These are phyloP conservation scores for Pezizomycotina sp. DNA, from an alignment of 2,329 filamentous ascomycete species.

Conservation along the genomic window DNA sequence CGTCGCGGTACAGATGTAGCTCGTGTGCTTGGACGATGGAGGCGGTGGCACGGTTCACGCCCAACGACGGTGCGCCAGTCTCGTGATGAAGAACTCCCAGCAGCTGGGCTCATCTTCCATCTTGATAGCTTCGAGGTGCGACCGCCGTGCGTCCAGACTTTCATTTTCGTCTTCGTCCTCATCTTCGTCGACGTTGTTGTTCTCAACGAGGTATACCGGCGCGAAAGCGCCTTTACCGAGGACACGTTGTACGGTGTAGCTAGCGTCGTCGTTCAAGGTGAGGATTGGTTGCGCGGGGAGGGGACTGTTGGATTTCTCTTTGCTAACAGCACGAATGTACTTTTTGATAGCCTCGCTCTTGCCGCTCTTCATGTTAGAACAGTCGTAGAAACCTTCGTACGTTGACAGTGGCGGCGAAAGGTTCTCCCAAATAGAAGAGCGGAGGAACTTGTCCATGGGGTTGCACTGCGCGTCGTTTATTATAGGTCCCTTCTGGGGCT, in stretches of 20 bases:
- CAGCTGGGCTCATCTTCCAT: slow-evolving; percentile 77
- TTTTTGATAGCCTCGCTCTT: slow-evolving; percentile 63
- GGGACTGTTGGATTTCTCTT: slow-evolving; percentile 33
- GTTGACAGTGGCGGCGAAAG: slow-evolving; percentile 55
- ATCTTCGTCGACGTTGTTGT: slow-evolving; percentile 38
- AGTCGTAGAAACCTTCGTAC: slow-evolving; percentile 67
- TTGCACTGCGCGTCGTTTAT: slow-evolving; percentile 77
- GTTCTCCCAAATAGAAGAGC: slow-evolving; percentile 56
- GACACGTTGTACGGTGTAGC: slow-evolving; percentile 67
- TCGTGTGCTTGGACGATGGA: slow-evolving; percentile 75
- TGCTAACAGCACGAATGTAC: slow-evolving; percentile 52
- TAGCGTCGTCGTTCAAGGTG: slow-evolving; percentile 26
- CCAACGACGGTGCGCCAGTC: slow-evolving; percentile 63
- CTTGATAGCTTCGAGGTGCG: slow-evolving; percentile 67
- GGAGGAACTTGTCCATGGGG: slow-evolving; percentile 62
- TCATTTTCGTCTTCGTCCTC: slow-evolving; percentile 26
- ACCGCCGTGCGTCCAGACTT: slow-evolving; percentile 35
- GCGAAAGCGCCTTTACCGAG: slow-evolving; percentile 88
- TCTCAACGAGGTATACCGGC: slow-evolving; percentile 81
- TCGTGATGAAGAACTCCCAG: slow-evolving; percentile 97
- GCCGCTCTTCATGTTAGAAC: slow-evolving; percentile 45
- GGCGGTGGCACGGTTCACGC: slow-evolving; percentile 51
- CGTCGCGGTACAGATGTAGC: slow-evolving; percentile 78
- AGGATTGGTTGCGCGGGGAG: slow-evolving; percentile 15
- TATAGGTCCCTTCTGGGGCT: slow-evolving; percentile 46